phyloP scores from a whole-genome alignment of 768 basidiomycete genomes.

The Calvatia gigantea region DNA sequence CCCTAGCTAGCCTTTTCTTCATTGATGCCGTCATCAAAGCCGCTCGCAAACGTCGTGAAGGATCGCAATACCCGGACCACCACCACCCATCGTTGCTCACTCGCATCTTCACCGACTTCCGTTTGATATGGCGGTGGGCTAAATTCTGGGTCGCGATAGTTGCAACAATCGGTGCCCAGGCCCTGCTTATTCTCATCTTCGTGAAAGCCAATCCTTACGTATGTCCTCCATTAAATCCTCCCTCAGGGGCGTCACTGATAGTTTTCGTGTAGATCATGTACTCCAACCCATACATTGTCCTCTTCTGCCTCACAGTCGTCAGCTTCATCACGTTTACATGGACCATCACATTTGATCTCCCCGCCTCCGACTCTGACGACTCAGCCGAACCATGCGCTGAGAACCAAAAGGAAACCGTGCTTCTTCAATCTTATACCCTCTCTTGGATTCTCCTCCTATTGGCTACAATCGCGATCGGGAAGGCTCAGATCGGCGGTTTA shows the following conservation, averaged over 20 bases:
- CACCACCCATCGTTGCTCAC: not conserved
- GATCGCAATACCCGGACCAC: not conserved
- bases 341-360: slow-evolving; percentile 25
- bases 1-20: slow-evolving; percentile 41
- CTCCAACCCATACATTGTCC: slow-evolving; percentile 45
- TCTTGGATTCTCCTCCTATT: slow-evolving; percentile 54
- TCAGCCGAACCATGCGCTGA: slow-evolving; percentile 16
- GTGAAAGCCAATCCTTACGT: slow-evolving; percentile 62
- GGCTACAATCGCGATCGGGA: slow-evolving; percentile 41
- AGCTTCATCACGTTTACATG: slow-evolving; percentile 44
- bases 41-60: not conserved
- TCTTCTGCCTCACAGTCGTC: slow-evolving; percentile 39
- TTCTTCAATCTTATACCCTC: slow-evolving; percentile 50
- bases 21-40: slow-evolving; percentile 20
- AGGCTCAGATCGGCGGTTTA: slow-evolving; percentile 43
- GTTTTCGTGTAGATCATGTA: slow-evolving; percentile 17
- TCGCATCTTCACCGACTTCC: slow-evolving; percentile 16
- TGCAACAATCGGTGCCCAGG: slow-evolving; percentile 42
- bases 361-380: slow-evolving; percentile 18
- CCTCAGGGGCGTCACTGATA: not conserved
- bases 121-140: slow-evolving; percentile 42
- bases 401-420: slow-evolving; percentile 44
- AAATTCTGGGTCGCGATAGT: slow-evolving; percentile 63
- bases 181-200: slow-evolving; percentile 44
- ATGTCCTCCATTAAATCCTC: slow-evolving; percentile 23